Evolutionary conservation across 2,329 filamentous ascomycete genomes (phyloP).

Genomic region (Didymella lethalis): DNA sequence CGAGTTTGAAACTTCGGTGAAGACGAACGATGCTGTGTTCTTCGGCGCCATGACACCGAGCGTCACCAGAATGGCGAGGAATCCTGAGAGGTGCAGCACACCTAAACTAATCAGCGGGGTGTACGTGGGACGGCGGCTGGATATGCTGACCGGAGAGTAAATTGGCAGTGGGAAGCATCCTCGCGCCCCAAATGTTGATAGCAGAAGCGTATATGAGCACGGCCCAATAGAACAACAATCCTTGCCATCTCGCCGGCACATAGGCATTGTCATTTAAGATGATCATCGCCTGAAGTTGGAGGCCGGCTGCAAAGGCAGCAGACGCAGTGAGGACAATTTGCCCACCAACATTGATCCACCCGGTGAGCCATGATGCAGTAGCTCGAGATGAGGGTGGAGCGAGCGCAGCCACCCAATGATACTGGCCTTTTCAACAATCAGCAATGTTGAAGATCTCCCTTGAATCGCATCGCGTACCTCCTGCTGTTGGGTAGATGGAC

Average conservation of each 20-base stretch:
- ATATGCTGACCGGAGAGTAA: constrained; percentile 27
- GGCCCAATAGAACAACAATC: constrained; percentile 59
- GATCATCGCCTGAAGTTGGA: constrained; percentile 56
- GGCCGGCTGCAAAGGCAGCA: constrained; percentile 57
- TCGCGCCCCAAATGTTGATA: constrained; percentile 56
- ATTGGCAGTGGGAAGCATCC: constrained; percentile 51
- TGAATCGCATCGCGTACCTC: constrained; percentile 57
- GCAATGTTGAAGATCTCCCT: background rate
- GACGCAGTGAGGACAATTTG: constrained; percentile 58
- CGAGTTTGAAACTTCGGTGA: constrained; percentile 28
- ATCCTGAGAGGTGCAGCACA: constrained; percentile 28
- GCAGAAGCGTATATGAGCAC: constrained; percentile 50
- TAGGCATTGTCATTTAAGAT: constrained; percentile 55
- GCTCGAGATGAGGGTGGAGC: constrained; percentile 45
- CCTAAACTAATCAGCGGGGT: constrained; percentile 22
- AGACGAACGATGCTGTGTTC: constrained; percentile 31
- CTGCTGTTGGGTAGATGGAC: constrained; percentile 75
- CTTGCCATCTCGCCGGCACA: constrained; percentile 54
- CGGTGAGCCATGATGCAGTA: constrained; percentile 51
- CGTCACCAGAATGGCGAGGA: constrained; percentile 28
- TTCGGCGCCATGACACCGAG: constrained; percentile 34
- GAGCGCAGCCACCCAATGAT: constrained; percentile 57
- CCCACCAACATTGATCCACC: constrained; percentile 58
- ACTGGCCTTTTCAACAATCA: constrained; percentile 48
- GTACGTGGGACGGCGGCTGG: too few relatives aligned